Evolutionary conservation across 208 protist species (phyloP), one percentile per base, ranked within the genome.

Genomic region (Trypanosoma lewisi): DNA sequence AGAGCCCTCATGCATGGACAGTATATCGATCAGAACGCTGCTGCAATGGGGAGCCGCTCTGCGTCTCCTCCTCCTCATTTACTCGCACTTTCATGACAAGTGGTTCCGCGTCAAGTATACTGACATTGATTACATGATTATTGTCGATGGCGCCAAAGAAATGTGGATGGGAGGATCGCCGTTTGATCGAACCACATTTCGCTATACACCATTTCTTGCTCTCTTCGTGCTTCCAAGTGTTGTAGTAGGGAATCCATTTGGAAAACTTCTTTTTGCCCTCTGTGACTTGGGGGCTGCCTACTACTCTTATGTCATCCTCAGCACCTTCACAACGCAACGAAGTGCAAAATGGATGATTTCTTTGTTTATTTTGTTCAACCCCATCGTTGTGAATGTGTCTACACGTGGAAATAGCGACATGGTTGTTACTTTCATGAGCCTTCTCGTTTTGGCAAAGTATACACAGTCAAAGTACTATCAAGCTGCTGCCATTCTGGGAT

Each of bases 101-200:
- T 68, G 73, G 48, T 91, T 93, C 36, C 66, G 78, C 11, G 86
- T 98, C 19, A 97, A 97, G 80, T 98, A 98, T 67, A 98, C 96
- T 7, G 97, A 98, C 71, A 97, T 98, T 25, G 97, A 98, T 77
- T 98, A 98, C 71, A 80, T 82, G 74, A 97, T 98, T 47, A 93
- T 98, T 61, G 91, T 96, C 4, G 97, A 98, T 62, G 97, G 92
- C 6, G 93, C 97, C 8, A n/a, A 49, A 45, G 75, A 85, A 25
- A 85, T 97, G 65, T 65, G 82, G n/a, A 19, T 70, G 17, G 96
- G 96, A 16, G 66, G 73, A 28, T 85, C 76, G 0, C 97, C 97
- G 1, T 98, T 95, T 68, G 81, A 93, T 55, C 86, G 97, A 25
- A 79, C 77, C 9, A 98, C 97, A 9, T 98, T 97, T 75, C 88